These are phyloP conservation scores for Candida silvicultrix DNA, from an alignment of 805 yeast species.

Conservation along the genomic window DNA sequence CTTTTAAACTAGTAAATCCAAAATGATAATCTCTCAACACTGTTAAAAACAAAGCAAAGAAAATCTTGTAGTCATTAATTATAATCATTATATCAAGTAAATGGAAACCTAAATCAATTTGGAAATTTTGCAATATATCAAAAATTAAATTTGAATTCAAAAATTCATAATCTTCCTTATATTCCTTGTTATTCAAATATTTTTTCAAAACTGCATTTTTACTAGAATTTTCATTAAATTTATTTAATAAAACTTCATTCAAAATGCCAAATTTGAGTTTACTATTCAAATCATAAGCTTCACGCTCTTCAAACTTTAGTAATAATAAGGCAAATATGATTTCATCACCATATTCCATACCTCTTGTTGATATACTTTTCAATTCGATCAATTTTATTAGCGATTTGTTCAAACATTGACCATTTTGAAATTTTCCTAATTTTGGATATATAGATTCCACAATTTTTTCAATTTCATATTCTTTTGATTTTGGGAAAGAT, in stretches of 20 bases:
- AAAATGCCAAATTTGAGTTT: slow-evolving; percentile 12
- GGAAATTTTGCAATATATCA: slow-evolving; percentile 5
- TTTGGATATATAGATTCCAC: slow-evolving; percentile 7
- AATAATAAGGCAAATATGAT: slow-evolving; percentile 21
- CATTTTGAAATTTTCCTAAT: slow-evolving; percentile 13
- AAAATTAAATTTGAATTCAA: slow-evolving; percentile 6
- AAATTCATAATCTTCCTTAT: slow-evolving; percentile 4
- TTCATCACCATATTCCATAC: slow-evolving; percentile 30
- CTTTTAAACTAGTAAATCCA: slow-evolving; percentile 35
- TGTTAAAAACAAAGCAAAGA: slow-evolving; percentile 32
- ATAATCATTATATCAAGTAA: slow-evolving; percentile 15
- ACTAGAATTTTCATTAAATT: slow-evolving; percentile 13
- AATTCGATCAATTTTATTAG: slow-evolving; percentile 25
- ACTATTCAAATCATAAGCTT: slow-evolving; percentile 15
- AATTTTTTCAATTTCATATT: slow-evolving; percentile 22
- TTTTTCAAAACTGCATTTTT: slow-evolving; percentile 9
- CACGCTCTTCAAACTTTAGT: slow-evolving; percentile 15
- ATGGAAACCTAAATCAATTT: slow-evolving; percentile 11
- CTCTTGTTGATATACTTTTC: slow-evolving; percentile 29
- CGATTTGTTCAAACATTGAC: slow-evolving; percentile 11
- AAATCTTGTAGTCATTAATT: slow-evolving; percentile 29
- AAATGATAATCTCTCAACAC: slow-evolving; percentile 43
- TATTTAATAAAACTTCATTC: slow-evolving; percentile 7
- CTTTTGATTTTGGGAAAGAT: slow-evolving; percentile 25
- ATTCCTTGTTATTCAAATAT: slow-evolving; percentile 7